Conservation (phyloP, 2,329 filamentous ascomycete genomes). For the Colletotrichum kahawae region DNA sequence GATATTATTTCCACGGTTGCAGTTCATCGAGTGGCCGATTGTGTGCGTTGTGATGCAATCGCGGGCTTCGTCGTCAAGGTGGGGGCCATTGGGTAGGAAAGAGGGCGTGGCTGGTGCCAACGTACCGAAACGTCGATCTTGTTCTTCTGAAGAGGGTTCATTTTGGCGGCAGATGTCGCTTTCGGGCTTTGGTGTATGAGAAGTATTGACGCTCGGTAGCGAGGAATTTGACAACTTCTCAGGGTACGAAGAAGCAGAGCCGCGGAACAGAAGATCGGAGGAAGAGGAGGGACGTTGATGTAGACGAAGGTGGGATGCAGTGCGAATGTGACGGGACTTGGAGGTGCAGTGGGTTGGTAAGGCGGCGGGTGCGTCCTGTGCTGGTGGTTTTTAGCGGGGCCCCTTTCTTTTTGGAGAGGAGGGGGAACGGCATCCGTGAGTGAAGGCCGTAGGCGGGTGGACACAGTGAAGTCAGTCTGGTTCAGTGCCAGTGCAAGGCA, state of each 20-base stretch:
- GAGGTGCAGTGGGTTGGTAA: slow-evolving; percentile 19
- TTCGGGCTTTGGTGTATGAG: neutral
- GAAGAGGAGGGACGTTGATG: slow-evolving; percentile 8
- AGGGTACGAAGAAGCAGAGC: neutral
- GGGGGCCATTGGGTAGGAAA: slow-evolving; percentile 17
- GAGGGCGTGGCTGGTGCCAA: slow-evolving; percentile 29
- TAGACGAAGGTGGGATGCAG: slow-evolving; percentile 8
- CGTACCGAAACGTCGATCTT: slow-evolving; percentile 95
- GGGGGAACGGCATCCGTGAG: neutral
- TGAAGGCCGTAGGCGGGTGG: neutral
- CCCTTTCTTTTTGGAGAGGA: slow-evolving; percentile 13
- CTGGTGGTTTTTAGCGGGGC: slow-evolving; percentile 20
- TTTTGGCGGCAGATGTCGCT: slow-evolving; percentile 42
- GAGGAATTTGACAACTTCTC: neutral
- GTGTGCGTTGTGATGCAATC: neutral
- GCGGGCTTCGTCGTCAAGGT: neutral
- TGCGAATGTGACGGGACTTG: slow-evolving; percentile 17
- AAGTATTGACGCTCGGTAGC: neutral
- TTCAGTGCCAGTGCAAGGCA: neutral
- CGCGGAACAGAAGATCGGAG: neutral
- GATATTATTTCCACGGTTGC: neutral
- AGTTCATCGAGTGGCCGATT: neutral
- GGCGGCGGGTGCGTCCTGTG: slow-evolving; percentile 12
- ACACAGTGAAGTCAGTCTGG: slow-evolving; percentile 12
- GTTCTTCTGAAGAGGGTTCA: slow-evolving; percentile 99